Conservation (phyloP, 169 alveolate species). For the Plasmodium knowlesi region DNA sequence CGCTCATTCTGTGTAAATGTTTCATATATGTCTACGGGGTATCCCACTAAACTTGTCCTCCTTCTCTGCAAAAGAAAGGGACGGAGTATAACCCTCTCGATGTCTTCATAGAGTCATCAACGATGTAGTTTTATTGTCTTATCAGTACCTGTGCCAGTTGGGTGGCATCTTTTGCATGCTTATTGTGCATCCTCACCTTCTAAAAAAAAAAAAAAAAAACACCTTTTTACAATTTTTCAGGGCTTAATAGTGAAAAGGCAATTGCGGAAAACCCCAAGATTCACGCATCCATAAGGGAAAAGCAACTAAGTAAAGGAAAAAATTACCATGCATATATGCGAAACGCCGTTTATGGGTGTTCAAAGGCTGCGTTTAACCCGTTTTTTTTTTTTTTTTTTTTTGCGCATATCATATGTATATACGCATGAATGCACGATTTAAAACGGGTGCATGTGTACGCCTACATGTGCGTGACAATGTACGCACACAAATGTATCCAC, state of each 20-base stretch:
- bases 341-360: background rate
- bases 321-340: background rate
- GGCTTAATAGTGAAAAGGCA: background rate
- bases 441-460: background rate
- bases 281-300: slow-evolving; percentile 40
- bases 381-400: slow-evolving; percentile 3
- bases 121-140: background rate
- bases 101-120: background rate
- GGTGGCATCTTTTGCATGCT: background rate
- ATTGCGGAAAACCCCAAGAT: slow-evolving; percentile 8
- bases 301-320: slow-evolving; percentile 38
- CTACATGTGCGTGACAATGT: background rate
- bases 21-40: background rate
- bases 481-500: background rate
- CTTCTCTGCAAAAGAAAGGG: background rate
- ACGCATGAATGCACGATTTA: background rate
- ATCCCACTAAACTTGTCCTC: background rate
- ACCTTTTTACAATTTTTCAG: slow-evolving; percentile 10
- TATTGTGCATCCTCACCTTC: background rate
- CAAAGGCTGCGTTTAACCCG: background rate
- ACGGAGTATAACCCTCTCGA: background rate
- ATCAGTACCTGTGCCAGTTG: background rate
- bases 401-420: background rate
- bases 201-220: slow-evolving; percentile 1
- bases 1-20: background rate